Percentiles rank a stretch among this genome's conserved stretches.
These are phyloP conservation scores for Posidonia australis DNA, from an alignment of 106 monocot genomes.

Conservation along the genomic window DNA sequence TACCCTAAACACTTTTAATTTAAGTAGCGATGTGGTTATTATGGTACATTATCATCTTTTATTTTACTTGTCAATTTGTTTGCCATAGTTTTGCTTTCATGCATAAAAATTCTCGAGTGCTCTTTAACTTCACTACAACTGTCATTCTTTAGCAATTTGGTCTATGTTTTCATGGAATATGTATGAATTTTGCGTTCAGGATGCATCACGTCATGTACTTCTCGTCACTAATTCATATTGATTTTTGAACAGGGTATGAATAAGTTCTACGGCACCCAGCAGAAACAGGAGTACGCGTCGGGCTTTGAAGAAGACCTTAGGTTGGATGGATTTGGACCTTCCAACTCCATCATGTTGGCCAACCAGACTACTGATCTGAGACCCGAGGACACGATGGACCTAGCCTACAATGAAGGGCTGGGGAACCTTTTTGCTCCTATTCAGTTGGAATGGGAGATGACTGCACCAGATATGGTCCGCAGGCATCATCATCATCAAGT, in stretches of 20 bases:
- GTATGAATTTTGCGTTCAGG: too few relatives aligned
- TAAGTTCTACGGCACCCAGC: constrained; percentile 8
- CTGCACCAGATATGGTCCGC: constrained; percentile 19
- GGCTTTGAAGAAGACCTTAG: constrained; percentile 21
- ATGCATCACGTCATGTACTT: too few relatives aligned
- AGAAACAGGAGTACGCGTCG: constrained; percentile 21
- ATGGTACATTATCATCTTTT: too few relatives aligned
- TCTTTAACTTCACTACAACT: too few relatives aligned
- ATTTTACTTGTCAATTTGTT: too few relatives aligned
- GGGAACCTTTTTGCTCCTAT: constrained; percentile 7
- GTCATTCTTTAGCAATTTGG: too few relatives aligned
- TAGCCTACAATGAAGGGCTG: constrained; percentile 20
- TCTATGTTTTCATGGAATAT: too few relatives aligned
- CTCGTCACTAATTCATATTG: background rate
- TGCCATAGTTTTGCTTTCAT: too few relatives aligned
- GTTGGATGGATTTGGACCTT: constrained; percentile 14
- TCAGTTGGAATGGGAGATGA: constrained; percentile 43
- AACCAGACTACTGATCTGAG: constrained; percentile 10
- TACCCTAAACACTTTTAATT: too few relatives aligned
- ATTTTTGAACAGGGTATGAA: constrained; percentile 20
- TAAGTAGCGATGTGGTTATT: too few relatives aligned
- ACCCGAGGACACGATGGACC: constrained; percentile 27
- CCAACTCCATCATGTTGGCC: constrained; percentile 18
- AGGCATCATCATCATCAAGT: constrained; percentile 4
- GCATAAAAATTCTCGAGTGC: too few relatives aligned